phyloP scores from a whole-genome alignment of 192 early-diverging fungal genomes.

The Linderina pennispora region DNA sequence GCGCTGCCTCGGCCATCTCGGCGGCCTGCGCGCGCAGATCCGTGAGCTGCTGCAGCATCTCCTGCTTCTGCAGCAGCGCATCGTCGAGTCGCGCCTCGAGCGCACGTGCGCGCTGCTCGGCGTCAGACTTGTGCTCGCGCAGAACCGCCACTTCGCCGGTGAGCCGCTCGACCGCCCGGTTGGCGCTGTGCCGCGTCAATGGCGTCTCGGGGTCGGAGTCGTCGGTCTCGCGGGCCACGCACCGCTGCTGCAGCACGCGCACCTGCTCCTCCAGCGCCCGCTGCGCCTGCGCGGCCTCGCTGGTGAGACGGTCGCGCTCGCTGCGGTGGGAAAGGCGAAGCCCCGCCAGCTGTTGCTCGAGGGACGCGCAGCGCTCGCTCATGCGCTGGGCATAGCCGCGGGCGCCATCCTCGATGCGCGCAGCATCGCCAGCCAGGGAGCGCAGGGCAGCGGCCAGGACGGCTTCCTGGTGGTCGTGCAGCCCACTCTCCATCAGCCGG shows the following conservation, averaged over 20 bases:
- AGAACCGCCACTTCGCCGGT: slow-evolving; percentile 36
- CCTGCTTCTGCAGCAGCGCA: slow-evolving; percentile 22
- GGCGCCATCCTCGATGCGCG: background rate
- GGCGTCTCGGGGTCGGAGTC: slow-evolving; percentile 14
- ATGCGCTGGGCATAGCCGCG: background rate
- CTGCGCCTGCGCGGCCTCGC: background rate
- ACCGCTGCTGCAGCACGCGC: slow-evolving; percentile 23
- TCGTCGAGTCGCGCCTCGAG: slow-evolving; percentile 32
- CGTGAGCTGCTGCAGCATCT: slow-evolving; percentile 13
- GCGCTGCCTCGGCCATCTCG: slow-evolving; percentile 10
- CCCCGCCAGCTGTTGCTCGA: slow-evolving; percentile 5
- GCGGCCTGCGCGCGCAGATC: slow-evolving; percentile 9
- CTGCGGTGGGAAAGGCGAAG: background rate
- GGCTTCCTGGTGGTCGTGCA: slow-evolving; percentile 34
- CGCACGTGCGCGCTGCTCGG: slow-evolving; percentile 9
- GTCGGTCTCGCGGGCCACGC: slow-evolving; percentile 9
- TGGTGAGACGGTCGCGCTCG: background rate
- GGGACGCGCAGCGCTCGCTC: background rate
- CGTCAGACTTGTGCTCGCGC: slow-evolving; percentile 26
- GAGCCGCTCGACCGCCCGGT: slow-evolving; percentile 31
- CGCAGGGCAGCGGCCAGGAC: slow-evolving; percentile 25
- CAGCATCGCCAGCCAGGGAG: slow-evolving; percentile 22
- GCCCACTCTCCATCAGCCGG: slow-evolving; percentile 11
- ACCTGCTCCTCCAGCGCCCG: slow-evolving; percentile 21
- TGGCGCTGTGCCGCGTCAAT: slow-evolving; percentile 33